phyloP scores from a whole-genome alignment of 2,329 filamentous ascomycete species.

The Microsporum canis region DNA sequence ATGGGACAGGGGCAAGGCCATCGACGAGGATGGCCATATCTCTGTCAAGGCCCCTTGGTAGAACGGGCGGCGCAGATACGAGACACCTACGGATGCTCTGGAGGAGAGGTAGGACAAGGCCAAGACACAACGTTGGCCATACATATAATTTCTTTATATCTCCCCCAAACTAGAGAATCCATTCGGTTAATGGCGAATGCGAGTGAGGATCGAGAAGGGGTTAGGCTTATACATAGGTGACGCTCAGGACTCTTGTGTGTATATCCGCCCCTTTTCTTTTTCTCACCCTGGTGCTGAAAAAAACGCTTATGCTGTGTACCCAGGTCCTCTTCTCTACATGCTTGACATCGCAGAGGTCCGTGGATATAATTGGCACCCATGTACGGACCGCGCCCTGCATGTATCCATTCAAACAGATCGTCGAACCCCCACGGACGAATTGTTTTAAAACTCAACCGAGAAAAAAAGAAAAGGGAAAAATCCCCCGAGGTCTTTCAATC shows the following conservation, averaged over 20 bases:
- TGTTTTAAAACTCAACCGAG: background rate
- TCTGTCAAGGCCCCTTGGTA: conserved; percentile 42
- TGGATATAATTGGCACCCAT: background rate
- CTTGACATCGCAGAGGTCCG: background rate
- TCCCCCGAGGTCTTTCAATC: background rate
- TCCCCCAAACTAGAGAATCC: background rate
- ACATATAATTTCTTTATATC: background rate
- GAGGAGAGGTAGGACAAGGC: background rate
- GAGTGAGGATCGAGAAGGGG: background rate
- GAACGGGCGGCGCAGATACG: background rate
- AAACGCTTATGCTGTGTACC: background rate
- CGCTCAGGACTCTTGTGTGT: background rate
- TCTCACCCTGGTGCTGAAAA: background rate
- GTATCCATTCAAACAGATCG: background rate
- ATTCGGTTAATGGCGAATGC: background rate
- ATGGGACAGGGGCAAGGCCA: conserved; percentile 55
- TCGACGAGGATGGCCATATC: conserved; percentile 45
- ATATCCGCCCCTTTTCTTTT: background rate
- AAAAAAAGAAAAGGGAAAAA: background rate
- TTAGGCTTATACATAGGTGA: background rate
- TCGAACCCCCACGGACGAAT: background rate
- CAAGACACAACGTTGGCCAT: background rate
- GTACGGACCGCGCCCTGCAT: background rate
- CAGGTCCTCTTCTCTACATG: background rate
- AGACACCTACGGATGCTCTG: background rate